Evolutionary conservation across 805 yeast species (phyloP).

Genomic region (Candida methanosorbosa): DNA sequence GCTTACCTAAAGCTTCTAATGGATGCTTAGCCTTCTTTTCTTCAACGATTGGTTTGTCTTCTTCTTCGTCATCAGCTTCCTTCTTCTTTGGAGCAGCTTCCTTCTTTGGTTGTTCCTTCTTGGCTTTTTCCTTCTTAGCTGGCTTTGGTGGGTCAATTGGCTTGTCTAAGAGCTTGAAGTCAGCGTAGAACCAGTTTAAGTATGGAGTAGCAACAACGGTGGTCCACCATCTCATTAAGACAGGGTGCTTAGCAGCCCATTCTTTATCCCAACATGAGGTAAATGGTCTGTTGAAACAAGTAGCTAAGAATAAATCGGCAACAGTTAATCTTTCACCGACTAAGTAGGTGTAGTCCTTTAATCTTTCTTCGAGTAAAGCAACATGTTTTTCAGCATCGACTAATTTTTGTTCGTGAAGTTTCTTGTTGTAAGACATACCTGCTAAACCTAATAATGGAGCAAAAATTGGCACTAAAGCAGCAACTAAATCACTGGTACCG

Average conservation of each 20-base stretch:
- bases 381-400: constrained; percentile 16
- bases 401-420: constrained; percentile 26
- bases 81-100: constrained; percentile 19
- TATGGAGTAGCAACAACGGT: constrained; percentile 35
- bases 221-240: constrained; percentile 44
- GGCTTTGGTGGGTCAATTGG: constrained; percentile 64
- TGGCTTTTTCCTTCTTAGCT: constrained; percentile 56
- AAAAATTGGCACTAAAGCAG: constrained; percentile 40
- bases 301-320: constrained; percentile 27
- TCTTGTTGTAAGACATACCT: constrained; percentile 68
- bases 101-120: constrained; percentile 31
- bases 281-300: constrained; percentile 29
- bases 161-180: constrained; percentile 52
- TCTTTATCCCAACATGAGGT: constrained; percentile 36
- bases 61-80: constrained; percentile 33
- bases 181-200: constrained; percentile 41
- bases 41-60: constrained; percentile 29
- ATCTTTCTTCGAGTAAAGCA: constrained; percentile 20
- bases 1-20: constrained; percentile 70
- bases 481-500: constrained; percentile 58
- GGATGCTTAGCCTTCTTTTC: constrained; percentile 88
- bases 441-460: constrained; percentile 50
- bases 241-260: constrained; percentile 43
- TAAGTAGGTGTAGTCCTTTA: constrained; percentile 26
- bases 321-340: constrained; percentile 27